phyloP scores from a whole-genome alignment of 2,329 filamentous ascomycete species.

The Ilyonectria destructans region DNA sequence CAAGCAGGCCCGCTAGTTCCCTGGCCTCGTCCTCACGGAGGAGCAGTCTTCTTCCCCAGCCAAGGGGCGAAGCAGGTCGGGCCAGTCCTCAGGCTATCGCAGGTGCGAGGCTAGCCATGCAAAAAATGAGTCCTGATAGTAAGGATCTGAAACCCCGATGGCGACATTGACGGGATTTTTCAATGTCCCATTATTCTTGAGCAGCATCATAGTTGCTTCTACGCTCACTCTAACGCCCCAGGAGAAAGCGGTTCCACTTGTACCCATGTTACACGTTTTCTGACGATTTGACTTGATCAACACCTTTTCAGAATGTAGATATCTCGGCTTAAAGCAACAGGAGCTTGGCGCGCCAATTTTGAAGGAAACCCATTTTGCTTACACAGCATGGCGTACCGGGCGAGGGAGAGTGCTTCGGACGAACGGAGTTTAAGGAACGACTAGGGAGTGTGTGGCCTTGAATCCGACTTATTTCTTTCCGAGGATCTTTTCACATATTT shows the following conservation, averaged over 20 bases:
- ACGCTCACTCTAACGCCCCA: conserved; percentile 35
- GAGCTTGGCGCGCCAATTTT: conserved; percentile 46
- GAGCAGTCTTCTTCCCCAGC: conserved; percentile 69
- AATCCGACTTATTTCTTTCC: conserved; percentile 39
- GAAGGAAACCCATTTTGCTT: conserved; percentile 41
- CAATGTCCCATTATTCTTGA: conserved; percentile 8
- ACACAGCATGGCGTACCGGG: conserved; percentile 49
- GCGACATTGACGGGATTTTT: conserved; percentile 53
- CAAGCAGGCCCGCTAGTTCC: conserved; percentile 71
- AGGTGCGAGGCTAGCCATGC: conserved; percentile 59
- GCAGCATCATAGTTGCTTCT: conserved; percentile 18
- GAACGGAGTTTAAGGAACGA: conserved; percentile 44
- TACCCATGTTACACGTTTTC: conserved; percentile 41
- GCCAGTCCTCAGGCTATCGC: conserved; percentile 65
- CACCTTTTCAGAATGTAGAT: conserved; percentile 28
- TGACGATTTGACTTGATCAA: conserved; percentile 42
- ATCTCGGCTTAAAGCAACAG: conserved; percentile 25
- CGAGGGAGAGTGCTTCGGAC: conserved; percentile 38
- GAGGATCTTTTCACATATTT: conserved; percentile 33
- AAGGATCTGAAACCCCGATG: conserved; percentile 67
- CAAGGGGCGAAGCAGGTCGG: conserved; percentile 61
- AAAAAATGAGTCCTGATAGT: conserved; percentile 46
- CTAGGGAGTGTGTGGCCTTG: conserved; percentile 36
- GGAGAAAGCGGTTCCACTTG: conserved; percentile 35
- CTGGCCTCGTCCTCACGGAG: conserved; percentile 66